Evolutionary conservation across 306 rosid species (phyloP).

Genomic region (Acacia acuminata): DNA sequence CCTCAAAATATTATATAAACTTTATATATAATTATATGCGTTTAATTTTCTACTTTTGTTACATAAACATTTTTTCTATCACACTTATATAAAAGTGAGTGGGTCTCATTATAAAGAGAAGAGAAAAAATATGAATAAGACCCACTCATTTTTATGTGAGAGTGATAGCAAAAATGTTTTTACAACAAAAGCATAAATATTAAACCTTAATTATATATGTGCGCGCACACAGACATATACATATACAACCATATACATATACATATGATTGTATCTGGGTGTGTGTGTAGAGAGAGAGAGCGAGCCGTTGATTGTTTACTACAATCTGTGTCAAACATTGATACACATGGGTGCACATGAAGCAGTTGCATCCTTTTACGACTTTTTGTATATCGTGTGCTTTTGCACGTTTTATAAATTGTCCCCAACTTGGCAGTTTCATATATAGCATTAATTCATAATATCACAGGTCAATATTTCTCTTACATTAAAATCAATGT

Average conservation of each 20-base stretch:
- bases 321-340: neutral
- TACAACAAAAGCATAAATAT: too few species aligned
- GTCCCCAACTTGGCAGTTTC: neutral
- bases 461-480: neutral
- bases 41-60: too few species aligned
- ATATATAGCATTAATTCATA: neutral
- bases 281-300: too few species aligned
- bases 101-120: too few species aligned
- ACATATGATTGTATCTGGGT: neutral
- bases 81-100: too few species aligned
- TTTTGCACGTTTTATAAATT: neutral
- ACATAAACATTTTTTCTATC: too few species aligned
- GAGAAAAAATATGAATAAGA: too few species aligned
- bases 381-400: neutral
- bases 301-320: neutral
- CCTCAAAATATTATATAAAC: neutral
- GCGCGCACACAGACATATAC: too few species aligned
- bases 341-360: constrained; percentile 23
- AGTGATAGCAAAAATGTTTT: too few species aligned
- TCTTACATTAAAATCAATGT: constrained; percentile 10
- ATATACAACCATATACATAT: too few species aligned
- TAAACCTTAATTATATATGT: too few species aligned
- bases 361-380: neutral
- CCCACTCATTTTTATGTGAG: too few species aligned
- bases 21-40: neutral